Evolutionary conservation across 2,329 filamentous ascomycete genomes (phyloP), one percentile per base, ranked within the genome.

Genomic region (Apiospora malaysiana): DNA sequence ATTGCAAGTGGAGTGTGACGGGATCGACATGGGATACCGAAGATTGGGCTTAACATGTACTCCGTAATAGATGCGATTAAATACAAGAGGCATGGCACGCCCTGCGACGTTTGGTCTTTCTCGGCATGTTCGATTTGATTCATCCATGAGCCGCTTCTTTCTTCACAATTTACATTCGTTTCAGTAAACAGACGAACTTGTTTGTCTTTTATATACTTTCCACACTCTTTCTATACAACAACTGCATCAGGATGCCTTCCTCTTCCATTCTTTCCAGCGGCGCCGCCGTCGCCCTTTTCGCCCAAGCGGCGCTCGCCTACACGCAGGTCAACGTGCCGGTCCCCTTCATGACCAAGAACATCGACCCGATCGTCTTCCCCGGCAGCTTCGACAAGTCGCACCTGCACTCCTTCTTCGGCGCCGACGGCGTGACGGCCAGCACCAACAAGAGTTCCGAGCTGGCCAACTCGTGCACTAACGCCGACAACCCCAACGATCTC

Each of bases 401-500:
- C 40, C 71, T 77, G 72, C 75, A 77, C 70, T 75, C 75, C 2
- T 77, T 77, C 68, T 77, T 75, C 49, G 75, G 75, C 40, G 76
- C 75, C 4, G 75, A 77, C 59, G 68, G 70, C 27, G 63, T 77
- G 8, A 76, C 75, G 27, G 73, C 73, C 32, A 73, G 74, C 69
- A 66, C 74, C 40, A 73, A 73, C 40, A 75, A 72, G 32, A 79
- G 77, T 32, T 76, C 78, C n/a, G 76, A 80, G 47, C 71, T 78
- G 23, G 76, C 77, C 68, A 71, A 73, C 45, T 63, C 56, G 56
- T 78, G 77, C 69, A 74, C 76, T 9, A 76, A 72, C 1, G 73
- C 75, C 46, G 75, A 78, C 43, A 78, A 78, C 73, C 77, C 77
- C 27, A 78, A 78, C 51, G 77, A 78, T 49, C 69, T 78, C n/a